Base-by-base conservation (phyloP, 108 stramenopile genomes). In the Discostella pseudostelligera region DNA sequence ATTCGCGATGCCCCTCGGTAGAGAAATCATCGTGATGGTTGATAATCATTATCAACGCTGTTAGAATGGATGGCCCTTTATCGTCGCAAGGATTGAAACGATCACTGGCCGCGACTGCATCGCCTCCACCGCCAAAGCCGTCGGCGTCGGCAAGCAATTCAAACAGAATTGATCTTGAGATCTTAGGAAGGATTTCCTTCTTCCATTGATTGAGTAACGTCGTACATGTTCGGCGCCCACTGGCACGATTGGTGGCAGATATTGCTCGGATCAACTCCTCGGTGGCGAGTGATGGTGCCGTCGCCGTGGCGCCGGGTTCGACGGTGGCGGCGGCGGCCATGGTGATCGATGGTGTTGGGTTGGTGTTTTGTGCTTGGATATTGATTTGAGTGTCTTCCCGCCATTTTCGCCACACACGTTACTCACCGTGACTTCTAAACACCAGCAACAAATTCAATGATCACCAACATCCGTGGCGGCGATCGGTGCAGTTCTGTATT, bases 1-100 rank as follows among this genome's bases (percentile, higher is more conserved):
- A 29, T 43, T 77, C 76, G 32, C 76, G 76, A 54, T 77, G 76
- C 12, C 76, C 76, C 20, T 77, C 76, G 11, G 69, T 64, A 16
- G 57, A 53, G 37, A 49, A 32, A 0, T 43, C 49, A 43, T 29
- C 21, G 36, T 67, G 28, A 39, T 69, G 24, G 59, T 60, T 43
- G 28, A 47, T 39, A 22, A 70, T 44, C 29, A 22, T 39, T 16
- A 69, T 35, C 8, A 49, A 57, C 11, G 50, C 39, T 29, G 21
- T 35, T 32, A 40, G 37, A 9, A 47, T 4, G 21, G 65, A 49
- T 24, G 65, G 9, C 13, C 4, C 35, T 29, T 5, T 36, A 13
- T 5, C 29, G 16, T 54, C 29, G 53, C 32, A 32, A 59, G 46
- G 7, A 28, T 22, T 39, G 46, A 49, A 10, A 59, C 35, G 13